Percentiles rank a stretch among this genome's conserved stretches.
Conservation (phyloP, 192 early-diverging fungal genomes). For the Lobulomyces angularis region DNA sequence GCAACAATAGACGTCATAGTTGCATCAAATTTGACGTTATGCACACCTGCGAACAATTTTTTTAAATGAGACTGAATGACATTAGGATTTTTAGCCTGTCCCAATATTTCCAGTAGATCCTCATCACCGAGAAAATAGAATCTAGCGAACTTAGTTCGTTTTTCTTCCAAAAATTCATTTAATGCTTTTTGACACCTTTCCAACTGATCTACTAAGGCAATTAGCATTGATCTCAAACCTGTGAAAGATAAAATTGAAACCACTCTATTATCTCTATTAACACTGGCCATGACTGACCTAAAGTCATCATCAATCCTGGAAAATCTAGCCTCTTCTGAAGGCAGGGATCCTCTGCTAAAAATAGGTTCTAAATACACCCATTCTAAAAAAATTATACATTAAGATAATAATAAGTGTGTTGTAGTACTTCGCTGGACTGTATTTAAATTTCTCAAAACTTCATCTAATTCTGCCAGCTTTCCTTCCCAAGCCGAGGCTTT, state of each 20-base stretch:
- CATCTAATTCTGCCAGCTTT: slow-evolving; percentile 35
- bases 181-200: slow-evolving; percentile 48
- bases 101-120: slow-evolving; percentile 45
- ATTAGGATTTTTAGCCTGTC: slow-evolving; percentile 43
- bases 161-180: slow-evolving; percentile 44
- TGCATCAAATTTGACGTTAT: slow-evolving; percentile 36
- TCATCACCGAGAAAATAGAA: slow-evolving; percentile 53
- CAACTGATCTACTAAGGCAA: slow-evolving; percentile 37
- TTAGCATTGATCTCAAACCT: slow-evolving; percentile 21
- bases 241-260: slow-evolving; percentile 29
- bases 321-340: slow-evolving; percentile 36
- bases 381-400: no score
- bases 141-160: slow-evolving; percentile 33
- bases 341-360: slow-evolving; percentile 38
- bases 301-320: slow-evolving; percentile 37
- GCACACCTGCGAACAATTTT: slow-evolving; percentile 46
- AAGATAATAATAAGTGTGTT: no score
- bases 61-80: slow-evolving; percentile 47
- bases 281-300: slow-evolving; percentile 23
- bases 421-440: slow-evolving; percentile 35
- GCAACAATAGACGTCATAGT: slow-evolving; percentile 22
- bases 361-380: slow-evolving; percentile 55
- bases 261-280: slow-evolving; percentile 24
- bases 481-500: slow-evolving; percentile 35
- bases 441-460: slow-evolving; percentile 34